Percentiles rank a stretch among this genome's conserved stretches.
Conservation (phyloP, 2,329 filamentous ascomycete species). For the Paecilomyces fulvus region DNA sequence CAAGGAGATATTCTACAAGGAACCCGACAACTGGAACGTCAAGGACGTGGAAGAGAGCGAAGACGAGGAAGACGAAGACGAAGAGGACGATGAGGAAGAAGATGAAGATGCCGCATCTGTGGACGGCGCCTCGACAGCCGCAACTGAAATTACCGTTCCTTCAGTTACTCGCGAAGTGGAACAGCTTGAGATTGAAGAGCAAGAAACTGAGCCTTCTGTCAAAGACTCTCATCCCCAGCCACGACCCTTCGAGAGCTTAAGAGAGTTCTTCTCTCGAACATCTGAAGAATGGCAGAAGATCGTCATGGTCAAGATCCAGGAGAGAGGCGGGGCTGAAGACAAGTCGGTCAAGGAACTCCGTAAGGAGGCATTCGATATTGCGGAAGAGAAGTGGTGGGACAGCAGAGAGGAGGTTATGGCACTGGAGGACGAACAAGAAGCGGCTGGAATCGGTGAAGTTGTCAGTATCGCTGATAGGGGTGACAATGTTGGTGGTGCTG, state of each 20-base stretch:
- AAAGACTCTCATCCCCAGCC: conserved; percentile 69
- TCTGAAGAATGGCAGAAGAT: conserved; percentile 85
- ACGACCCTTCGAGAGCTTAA: conserved; percentile 77
- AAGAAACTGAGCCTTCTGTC: conserved; percentile 38
- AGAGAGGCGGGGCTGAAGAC: conserved; percentile 48
- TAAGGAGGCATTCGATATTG: conserved; percentile 78
- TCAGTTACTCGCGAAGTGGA: conserved; percentile 29
- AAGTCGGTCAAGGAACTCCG: conserved; percentile 84
- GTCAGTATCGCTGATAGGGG: conserved; percentile 73
- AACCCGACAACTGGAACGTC: conserved; percentile 76
- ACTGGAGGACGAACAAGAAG: conserved; percentile 92
- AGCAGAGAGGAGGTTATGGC: conserved; percentile 85
- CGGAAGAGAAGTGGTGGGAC: conserved; percentile 99
- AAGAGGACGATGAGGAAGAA: conserved; percentile 35
- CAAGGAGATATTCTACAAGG: conserved; percentile 78
- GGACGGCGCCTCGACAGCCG: conserved; percentile 26
- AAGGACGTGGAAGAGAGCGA: conserved; percentile 54
- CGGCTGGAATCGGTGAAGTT: conserved; percentile 87
- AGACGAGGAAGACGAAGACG: conserved; percentile 33
- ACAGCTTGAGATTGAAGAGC: conserved; percentile 30
- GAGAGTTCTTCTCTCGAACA: conserved; percentile 86
- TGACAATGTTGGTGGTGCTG: conserved; percentile 40
- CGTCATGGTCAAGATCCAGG: conserved; percentile 65
- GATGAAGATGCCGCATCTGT: conserved; percentile 39
- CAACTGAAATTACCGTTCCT: conserved; percentile 28